Conservation (phyloP, 192 early-diverging fungal species). For the Podila minutissima region DNA sequence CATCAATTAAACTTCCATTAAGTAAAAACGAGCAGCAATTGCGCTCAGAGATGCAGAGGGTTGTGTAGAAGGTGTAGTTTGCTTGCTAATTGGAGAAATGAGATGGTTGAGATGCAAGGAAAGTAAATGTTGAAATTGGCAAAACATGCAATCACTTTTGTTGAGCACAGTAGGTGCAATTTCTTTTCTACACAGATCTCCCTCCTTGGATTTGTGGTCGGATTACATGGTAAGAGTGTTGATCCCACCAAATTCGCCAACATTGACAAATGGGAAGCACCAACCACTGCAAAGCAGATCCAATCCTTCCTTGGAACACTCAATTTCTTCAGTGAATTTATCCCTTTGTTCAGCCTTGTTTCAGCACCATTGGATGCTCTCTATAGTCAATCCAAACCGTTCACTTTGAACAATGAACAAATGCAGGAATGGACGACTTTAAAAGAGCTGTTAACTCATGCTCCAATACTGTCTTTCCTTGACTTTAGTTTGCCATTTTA, state of each 20-base stretch:
- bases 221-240: slow-evolving; percentile 8
- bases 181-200: too few species aligned
- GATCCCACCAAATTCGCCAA: slow-evolving; percentile 31
- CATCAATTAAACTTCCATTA: too few species aligned
- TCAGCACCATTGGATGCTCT: slow-evolving; percentile 29
- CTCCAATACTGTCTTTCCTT: slow-evolving; percentile 20
- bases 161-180: too few species aligned
- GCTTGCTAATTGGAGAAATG: too few species aligned
- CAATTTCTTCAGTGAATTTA: slow-evolving; percentile 31
- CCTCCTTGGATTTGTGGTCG: slow-evolving; percentile 20
- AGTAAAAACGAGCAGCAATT: too few species aligned
- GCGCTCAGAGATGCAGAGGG: too few species aligned
- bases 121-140: too few species aligned
- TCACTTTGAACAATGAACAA: slow-evolving; percentile 1
- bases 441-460: background rate
- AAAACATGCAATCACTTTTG: too few species aligned
- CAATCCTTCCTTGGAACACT: slow-evolving; percentile 27
- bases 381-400: slow-evolving; percentile 8
- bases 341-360: slow-evolving; percentile 13
- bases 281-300: slow-evolving; percentile 27
- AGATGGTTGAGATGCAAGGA: too few species aligned
- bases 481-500: slow-evolving; percentile 17
- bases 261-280: slow-evolving; percentile 19
- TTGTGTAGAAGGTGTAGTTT: too few species aligned
- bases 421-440: background rate